phyloP scores from a whole-genome alignment of 805 yeast genomes.

The Saturnispora diversa region DNA sequence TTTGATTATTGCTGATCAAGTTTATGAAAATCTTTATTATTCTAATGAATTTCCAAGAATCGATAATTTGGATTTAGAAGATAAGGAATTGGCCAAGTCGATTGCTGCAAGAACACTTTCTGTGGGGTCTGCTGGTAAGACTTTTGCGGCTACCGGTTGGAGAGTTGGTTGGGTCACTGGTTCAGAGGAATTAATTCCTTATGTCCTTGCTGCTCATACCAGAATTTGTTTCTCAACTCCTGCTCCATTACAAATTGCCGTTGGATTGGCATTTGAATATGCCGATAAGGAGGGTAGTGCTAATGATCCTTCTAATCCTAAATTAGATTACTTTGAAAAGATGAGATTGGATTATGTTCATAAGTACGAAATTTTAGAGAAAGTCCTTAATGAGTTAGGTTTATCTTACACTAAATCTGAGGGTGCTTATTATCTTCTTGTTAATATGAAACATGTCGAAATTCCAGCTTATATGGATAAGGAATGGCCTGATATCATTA shows the following conservation, averaged over 20 bases:
- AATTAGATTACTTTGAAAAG: constrained; percentile 50
- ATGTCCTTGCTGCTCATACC: constrained; percentile 84
- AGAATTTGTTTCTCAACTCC: constrained; percentile 90
- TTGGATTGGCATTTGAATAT: constrained; percentile 62
- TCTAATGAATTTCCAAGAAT: constrained; percentile 62
- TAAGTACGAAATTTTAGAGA: constrained; percentile 67
- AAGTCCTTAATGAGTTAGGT: constrained; percentile 76
- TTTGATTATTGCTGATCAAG: constrained; percentile 84
- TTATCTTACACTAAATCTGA: constrained; percentile 86
- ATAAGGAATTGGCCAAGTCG: constrained; percentile 24
- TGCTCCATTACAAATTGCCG: constrained; percentile 88
- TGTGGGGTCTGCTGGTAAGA: constrained; percentile 95
- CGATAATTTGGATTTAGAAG: constrained; percentile 66
- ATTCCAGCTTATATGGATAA: constrained; percentile 57
- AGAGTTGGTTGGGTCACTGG: constrained; percentile 96
- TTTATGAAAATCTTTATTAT: constrained; percentile 84
- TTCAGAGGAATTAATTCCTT: constrained; percentile 68
- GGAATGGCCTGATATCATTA: constrained; percentile 54
- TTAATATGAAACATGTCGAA: constrained; percentile 74
- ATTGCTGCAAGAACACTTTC: constrained; percentile 72
- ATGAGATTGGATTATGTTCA: constrained; percentile 60
- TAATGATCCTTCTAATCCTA: constrained; percentile 5
- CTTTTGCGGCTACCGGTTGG: constrained; percentile 99
- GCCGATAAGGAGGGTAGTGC: constrained; percentile 41
- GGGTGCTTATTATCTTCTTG: constrained; percentile 90